phyloP scores from a whole-genome alignment of 2,329 filamentous ascomycete species.

The Ascosphaera apis region DNA sequence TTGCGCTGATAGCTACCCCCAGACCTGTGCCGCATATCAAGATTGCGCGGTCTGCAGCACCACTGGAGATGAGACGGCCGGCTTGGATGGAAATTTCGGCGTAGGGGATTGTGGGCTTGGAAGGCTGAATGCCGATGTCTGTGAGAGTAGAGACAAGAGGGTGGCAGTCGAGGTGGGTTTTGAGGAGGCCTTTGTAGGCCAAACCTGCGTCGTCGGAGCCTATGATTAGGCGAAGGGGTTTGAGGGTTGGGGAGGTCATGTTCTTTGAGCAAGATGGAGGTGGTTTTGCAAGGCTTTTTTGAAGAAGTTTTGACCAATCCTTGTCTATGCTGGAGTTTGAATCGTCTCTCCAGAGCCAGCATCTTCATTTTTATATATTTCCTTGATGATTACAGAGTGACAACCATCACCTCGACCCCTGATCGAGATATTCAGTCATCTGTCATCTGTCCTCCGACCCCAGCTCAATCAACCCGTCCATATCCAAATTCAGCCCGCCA shows the following conservation, averaged over 20 bases:
- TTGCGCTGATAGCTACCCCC: slow-evolving; percentile 74
- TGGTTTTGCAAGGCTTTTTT: slow-evolving; percentile 1
- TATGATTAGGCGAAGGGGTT: slow-evolving; percentile 35
- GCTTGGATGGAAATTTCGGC: slow-evolving; percentile 56
- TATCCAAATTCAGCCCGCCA: too few species aligned
- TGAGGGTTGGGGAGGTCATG: too few species aligned
- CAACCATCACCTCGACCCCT: too few species aligned
- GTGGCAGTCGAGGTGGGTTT: slow-evolving; percentile 44
- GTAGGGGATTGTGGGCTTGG: slow-evolving; percentile 57
- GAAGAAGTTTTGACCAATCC: neutral
- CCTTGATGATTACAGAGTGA: too few species aligned
- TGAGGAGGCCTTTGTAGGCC: slow-evolving; percentile 57
- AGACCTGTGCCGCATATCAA: slow-evolving; percentile 54
- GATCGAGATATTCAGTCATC: too few species aligned
- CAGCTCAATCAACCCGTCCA: too few species aligned
- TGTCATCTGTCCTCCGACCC: too few species aligned
- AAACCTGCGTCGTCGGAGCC: slow-evolving; percentile 52
- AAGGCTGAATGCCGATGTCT: slow-evolving; percentile 48
- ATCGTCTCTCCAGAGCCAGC: too few species aligned
- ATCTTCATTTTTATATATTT: too few species aligned
- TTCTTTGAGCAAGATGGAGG: too few species aligned
- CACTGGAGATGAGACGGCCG: slow-evolving; percentile 28
- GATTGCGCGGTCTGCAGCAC: slow-evolving; percentile 48
- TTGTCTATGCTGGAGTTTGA: neutral
- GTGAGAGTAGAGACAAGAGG: slow-evolving; percentile 42